Evolutionary conservation across 768 basidiomycete genomes (phyloP), one percentile per base, ranked within the genome.

Genomic region (Pulveroboletus frians): DNA sequence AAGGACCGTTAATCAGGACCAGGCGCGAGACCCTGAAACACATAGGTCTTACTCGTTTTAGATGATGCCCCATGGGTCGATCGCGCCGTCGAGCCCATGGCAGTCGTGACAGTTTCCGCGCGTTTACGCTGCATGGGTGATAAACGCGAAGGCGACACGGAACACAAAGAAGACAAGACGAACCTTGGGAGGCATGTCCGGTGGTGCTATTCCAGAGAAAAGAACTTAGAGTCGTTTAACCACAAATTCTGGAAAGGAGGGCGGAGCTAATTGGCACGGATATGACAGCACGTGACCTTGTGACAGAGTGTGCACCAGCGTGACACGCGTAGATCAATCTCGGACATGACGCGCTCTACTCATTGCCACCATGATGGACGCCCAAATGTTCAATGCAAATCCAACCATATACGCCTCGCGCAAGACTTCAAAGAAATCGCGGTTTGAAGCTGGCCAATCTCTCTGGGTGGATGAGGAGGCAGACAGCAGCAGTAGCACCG

Each of bases 381-480:
- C 69, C 32, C 80, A 84, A 63, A 69, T 84, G 46, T 90, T 84
- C 76, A 98, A 98, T 68, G 87, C 87, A 15, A 97, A 97, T 68
- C 95, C 95, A 1, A 85, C 80, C 10, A 74, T 98, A 34, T 88
- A 92, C 64, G 64, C 72, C 0, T 59, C 77, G 7, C 82, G 79
- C 44, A 64, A 72, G 2, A 62, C 76, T 1, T 62, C 69, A 26
- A 69, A 79, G 29, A 72, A 73, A 51, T 70, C 71, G 29, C 60
- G 69, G 10, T 70, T 63, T 14, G 71, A 71, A 17, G 62, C 64
- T 1, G 65, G 66, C 2, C 74, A 76, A 31, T 81, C 81, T 21
- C 71, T 89, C 8, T 90, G 88, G 88, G 67, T 83, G 9, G 72
- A 63, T 29, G 67, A 69, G 5, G 61, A 69, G 32, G 61, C 68